phyloP scores from a whole-genome alignment of 1,139 yeast species.

The Sugiyamaella grinbergsii region DNA sequence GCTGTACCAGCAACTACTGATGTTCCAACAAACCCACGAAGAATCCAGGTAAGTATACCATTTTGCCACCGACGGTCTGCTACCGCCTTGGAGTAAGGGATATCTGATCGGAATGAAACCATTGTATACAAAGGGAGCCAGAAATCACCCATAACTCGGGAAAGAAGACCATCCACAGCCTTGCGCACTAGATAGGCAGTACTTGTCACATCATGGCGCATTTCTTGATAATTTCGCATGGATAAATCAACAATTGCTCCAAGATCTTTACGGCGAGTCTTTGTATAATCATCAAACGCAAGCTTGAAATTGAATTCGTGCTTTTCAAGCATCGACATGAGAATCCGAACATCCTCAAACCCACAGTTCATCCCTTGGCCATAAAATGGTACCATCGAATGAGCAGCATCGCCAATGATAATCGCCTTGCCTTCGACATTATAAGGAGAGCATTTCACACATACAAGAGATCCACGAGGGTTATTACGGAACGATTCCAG shows the following conservation, averaged over 20 bases:
- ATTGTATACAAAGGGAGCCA: constrained; percentile 92
- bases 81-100: constrained; percentile 72
- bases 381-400: constrained; percentile 94
- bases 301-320: constrained; percentile 46
- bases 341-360: constrained; percentile 78
- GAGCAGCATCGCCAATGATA: constrained; percentile 91
- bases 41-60: constrained; percentile 33
- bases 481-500: constrained; percentile 55
- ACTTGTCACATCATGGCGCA: constrained; percentile 83
- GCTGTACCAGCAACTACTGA: constrained; percentile 4
- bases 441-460: constrained; percentile 62
- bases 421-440: constrained; percentile 65
- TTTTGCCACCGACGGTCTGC: constrained; percentile 53
- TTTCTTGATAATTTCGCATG: constrained; percentile 77
- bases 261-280: constrained; percentile 62
- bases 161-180: constrained; percentile 64
- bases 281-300: constrained; percentile 63
- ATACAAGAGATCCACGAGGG: constrained; percentile 78
- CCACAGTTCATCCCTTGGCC: constrained; percentile 99
- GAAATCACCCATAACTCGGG: constrained; percentile 54
- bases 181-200: constrained; percentile 64
- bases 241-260: constrained; percentile 78
- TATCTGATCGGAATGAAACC: constrained; percentile 87
- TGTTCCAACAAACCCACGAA: constrained; percentile 13
- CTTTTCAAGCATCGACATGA: constrained; percentile 55